A percentile compares a stretch with the other conserved stretches of the same genome.
These are phyloP conservation scores for Gonapodya prolifera DNA, from an alignment of 192 early-diverging fungal genomes.

Conservation along the genomic window DNA sequence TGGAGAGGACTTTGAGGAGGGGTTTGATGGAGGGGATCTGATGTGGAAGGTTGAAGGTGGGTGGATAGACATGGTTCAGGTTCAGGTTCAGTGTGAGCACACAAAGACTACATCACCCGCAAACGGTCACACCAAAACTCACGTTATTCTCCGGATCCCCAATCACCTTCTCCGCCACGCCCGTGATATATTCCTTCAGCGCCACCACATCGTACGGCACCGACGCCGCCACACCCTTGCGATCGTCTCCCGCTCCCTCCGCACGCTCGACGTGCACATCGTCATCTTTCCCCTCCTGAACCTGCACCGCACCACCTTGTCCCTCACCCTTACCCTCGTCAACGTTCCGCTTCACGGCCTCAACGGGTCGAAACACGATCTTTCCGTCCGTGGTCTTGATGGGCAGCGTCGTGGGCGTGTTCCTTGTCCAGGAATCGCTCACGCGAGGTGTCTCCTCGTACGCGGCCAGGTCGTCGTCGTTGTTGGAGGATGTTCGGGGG, in stretches of 20 bases:
- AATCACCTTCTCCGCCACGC: not conserved
- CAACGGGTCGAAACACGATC: not conserved
- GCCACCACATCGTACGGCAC: not conserved
- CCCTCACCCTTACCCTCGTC: no score
- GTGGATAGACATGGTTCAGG: no score
- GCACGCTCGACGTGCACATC: no score
- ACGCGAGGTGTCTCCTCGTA: not conserved
- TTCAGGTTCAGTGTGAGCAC: no score
- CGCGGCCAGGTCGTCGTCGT: not conserved
- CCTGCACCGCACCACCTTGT: no score
- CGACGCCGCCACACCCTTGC: no score
- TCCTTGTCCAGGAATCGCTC: not conserved
- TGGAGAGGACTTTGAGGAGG: not conserved
- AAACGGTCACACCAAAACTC: not conserved
- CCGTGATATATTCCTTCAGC: not conserved
- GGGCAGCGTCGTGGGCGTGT: not conserved
- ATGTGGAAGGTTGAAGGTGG: not conserved
- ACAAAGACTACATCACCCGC: not conserved
- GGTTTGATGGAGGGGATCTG: not conserved
- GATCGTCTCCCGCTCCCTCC: no score
- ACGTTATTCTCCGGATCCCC: not conserved
- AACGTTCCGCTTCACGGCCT: not conserved
- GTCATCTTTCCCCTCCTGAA: no score
- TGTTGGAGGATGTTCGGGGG: no score
- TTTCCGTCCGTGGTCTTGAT: not conserved